phyloP scores from a whole-genome alignment of 2,329 filamentous ascomycete species.

The Colletotrichum sojae region DNA sequence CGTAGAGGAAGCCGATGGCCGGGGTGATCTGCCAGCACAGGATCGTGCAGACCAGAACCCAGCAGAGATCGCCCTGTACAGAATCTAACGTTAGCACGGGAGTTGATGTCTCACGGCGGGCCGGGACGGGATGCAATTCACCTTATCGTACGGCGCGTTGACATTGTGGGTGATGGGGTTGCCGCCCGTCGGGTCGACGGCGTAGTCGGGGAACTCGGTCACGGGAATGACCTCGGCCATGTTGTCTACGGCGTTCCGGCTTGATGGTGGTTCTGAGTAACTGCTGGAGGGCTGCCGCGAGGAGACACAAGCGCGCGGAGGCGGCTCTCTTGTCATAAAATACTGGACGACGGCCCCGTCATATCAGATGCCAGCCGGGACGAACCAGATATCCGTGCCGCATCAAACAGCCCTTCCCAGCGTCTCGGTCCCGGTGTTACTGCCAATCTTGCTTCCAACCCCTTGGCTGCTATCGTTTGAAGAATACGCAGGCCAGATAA shows the following conservation, averaged over 20 bases:
- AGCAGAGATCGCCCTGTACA: conserved; percentile 57
- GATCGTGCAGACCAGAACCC: conserved; percentile 56
- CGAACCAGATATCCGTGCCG: conserved; percentile 16
- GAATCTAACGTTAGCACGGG: neutral
- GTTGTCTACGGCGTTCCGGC: neutral
- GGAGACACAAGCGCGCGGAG: neutral
- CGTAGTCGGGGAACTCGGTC: conserved; percentile 60
- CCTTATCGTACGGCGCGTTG: conserved; percentile 61
- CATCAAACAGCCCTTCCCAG: neutral
- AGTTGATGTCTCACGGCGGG: neutral
- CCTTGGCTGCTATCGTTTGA: conserved; percentile 10
- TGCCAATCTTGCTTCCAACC: neutral
- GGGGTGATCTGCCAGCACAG: conserved; percentile 57
- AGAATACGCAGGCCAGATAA: conserved; percentile 17
- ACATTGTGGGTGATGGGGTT: conserved; percentile 60
- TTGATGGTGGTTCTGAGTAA: neutral
- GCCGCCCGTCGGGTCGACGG: conserved; percentile 55
- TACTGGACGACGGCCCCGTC: neutral
- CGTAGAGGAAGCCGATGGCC: conserved; percentile 56
- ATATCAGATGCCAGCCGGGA: neutral
- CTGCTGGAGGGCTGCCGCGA: neutral
- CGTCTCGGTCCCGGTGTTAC: conserved; percentile 2
- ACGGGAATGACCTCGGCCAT: conserved; percentile 40
- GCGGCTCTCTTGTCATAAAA: conserved; percentile 7
- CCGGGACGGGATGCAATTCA: conserved; percentile 15